phyloP scores from a whole-genome alignment of 192 early-diverging fungal species.

The Chytriomyces sp. region DNA sequence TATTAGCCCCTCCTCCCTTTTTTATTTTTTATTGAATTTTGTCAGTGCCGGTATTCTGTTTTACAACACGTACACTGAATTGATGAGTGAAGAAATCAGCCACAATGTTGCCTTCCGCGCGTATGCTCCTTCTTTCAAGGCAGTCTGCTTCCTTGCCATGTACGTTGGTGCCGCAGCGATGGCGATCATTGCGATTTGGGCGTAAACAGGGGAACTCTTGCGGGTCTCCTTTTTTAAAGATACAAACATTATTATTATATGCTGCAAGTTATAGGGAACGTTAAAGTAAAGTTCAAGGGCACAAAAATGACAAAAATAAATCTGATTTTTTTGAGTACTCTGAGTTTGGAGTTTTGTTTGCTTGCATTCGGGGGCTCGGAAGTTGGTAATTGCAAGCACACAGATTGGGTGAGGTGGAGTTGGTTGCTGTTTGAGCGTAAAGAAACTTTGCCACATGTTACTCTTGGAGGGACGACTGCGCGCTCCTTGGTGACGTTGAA shows the following conservation, averaged over 20 bases:
- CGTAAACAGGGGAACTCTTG: conserved; percentile 40
- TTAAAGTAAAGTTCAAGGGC: too few relatives aligned
- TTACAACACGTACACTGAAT: conserved; percentile 75
- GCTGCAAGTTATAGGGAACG: too few relatives aligned
- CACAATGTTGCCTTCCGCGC: conserved; percentile 58
- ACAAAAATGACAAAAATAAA: too few relatives aligned
- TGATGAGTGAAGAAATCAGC: conserved; percentile 76
- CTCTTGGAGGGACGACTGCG: conserved; percentile 23
- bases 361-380: too few relatives aligned
- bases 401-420: too few relatives aligned
- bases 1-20: too few relatives aligned
- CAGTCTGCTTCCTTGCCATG: conserved; percentile 65
- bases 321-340: too few relatives aligned
- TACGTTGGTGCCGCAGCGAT: conserved; percentile 75
- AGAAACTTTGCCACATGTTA: conserved; percentile 27
- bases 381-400: too few relatives aligned
- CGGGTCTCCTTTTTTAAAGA: too few relatives aligned
- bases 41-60: conserved; percentile 74
- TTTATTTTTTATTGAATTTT: too few relatives aligned
- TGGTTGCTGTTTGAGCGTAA: conserved; percentile 41
- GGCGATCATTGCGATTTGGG: conserved; percentile 76
- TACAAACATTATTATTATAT: too few relatives aligned
- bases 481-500: conserved; percentile 19
- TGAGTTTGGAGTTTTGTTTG: too few relatives aligned
- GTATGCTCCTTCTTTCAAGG: conserved; percentile 42